phyloP scores from a whole-genome alignment of 345 rosid genomes.

The Sisymbrium irio region DNA sequence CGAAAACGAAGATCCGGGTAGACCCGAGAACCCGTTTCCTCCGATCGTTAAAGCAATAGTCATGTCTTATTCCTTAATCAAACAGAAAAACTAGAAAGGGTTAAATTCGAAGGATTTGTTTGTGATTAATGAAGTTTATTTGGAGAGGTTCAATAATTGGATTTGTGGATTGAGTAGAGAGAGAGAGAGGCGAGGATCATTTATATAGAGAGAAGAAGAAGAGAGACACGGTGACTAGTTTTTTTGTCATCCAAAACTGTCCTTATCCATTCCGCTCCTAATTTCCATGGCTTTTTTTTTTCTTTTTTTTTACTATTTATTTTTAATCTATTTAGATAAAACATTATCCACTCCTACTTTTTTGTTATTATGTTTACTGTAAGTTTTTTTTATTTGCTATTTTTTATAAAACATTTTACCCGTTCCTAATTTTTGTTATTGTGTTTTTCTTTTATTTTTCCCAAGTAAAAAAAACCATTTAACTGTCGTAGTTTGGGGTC shows the following conservation, averaged over 20 bases:
- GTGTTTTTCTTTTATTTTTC: not conserved
- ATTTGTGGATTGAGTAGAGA: not conserved
- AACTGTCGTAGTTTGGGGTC: not conserved
- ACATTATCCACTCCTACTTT: slow-evolving; percentile 20
- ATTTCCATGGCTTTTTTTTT: no score
- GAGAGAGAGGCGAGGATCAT: not conserved
- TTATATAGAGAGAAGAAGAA: not conserved
- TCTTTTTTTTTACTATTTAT: not conserved
- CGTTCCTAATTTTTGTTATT: no score
- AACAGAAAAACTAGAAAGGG: not conserved
- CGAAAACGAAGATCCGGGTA: slow-evolving; percentile 33
- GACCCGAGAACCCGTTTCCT: slow-evolving; percentile 46
- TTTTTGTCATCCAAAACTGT: slow-evolving; percentile 26
- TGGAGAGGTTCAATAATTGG: not conserved
- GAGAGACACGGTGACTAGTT: slow-evolving; percentile 25
- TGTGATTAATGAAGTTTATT: not conserved
- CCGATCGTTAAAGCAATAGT: slow-evolving; percentile 42
- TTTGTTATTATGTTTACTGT: not conserved
- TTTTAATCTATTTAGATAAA: not conserved
- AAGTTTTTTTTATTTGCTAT: no score
- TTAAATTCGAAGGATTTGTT: no score
- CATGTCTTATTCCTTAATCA: slow-evolving; percentile 8
- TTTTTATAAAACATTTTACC: no score
- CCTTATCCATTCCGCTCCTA: slow-evolving; percentile 26
- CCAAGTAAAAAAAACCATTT: not conserved